phyloP scores from a whole-genome alignment of 2,329 filamentous ascomycete genomes.

The Aspergillus tanneri region DNA sequence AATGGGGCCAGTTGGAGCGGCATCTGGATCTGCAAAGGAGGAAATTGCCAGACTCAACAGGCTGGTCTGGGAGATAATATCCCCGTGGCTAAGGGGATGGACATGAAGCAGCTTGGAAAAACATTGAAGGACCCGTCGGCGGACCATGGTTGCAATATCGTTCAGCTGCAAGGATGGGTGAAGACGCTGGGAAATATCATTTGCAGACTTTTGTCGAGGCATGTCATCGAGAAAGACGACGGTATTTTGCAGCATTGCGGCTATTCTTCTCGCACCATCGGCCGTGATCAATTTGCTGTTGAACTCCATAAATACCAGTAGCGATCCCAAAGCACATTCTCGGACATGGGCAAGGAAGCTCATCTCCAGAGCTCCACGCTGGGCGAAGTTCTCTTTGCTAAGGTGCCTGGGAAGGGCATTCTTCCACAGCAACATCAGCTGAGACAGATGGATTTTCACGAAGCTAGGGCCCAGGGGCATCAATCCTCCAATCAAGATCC shows the following conservation, averaged over 20 bases:
- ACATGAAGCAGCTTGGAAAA: slow-evolving; percentile 89
- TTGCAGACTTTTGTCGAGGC: slow-evolving; percentile 77
- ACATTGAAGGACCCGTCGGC: slow-evolving; percentile 88
- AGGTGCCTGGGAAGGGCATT: slow-evolving; percentile 93
- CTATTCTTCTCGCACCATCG: slow-evolving; percentile 89
- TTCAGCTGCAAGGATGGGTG: slow-evolving; percentile 83
- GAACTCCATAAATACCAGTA: slow-evolving; percentile 88
- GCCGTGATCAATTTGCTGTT: slow-evolving; percentile 89
- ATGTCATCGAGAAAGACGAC: slow-evolving; percentile 83
- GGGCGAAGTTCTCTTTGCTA: slow-evolving; percentile 84
- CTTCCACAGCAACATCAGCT: slow-evolving; percentile 92
- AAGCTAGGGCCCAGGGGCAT: slow-evolving; percentile 98
- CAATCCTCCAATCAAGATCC: slow-evolving; percentile 92
- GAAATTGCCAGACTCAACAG: slow-evolving; percentile 85
- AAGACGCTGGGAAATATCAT: slow-evolving; percentile 80
- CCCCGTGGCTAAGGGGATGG: slow-evolving; percentile 78
- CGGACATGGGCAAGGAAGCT: slow-evolving; percentile 92
- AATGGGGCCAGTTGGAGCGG: slow-evolving; percentile 66
- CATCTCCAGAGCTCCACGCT: slow-evolving; percentile 80
- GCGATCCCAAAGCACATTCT: slow-evolving; percentile 88
- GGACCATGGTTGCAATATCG: slow-evolving; percentile 90
- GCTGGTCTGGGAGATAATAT: slow-evolving; percentile 86
- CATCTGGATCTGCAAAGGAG: slow-evolving; percentile 89
- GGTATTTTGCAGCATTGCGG: slow-evolving; percentile 92
- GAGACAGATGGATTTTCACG: slow-evolving; percentile 95